These are phyloP conservation scores for Tricholoma sp. DNA, from an alignment of 768 basidiomycete genomes.

Conservation along the genomic window DNA sequence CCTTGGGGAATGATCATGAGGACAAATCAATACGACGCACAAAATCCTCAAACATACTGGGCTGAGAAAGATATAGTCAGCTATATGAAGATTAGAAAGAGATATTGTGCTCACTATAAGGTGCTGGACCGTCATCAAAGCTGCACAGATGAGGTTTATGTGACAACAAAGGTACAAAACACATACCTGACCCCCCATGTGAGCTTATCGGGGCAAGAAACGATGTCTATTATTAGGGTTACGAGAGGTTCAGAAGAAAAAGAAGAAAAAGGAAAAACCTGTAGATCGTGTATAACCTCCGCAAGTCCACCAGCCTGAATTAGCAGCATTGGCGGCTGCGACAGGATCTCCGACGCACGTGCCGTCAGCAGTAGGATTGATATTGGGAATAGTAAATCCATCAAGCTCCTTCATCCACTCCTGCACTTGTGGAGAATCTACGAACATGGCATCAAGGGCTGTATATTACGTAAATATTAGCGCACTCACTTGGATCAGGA, in stretches of 20 bases:
- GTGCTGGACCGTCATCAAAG: slow-evolving; percentile 86
- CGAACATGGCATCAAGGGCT: neutral
- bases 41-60: slow-evolving; percentile 13
- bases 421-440: slow-evolving; percentile 58
- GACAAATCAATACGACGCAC: neutral
- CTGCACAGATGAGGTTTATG: slow-evolving; percentile 24
- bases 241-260: neutral
- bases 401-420: slow-evolving; percentile 76
- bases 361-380: slow-evolving; percentile 62
- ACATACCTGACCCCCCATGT: slow-evolving; percentile 71
- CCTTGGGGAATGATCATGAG: slow-evolving; percentile 25
- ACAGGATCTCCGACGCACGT: slow-evolving; percentile 57
- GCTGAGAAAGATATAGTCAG: slow-evolving; percentile 14
- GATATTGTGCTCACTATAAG: slow-evolving; percentile 56
- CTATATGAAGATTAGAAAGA: neutral
- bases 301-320: slow-evolving; percentile 89
- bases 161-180: neutral
- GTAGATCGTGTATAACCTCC: slow-evolving; percentile 59
- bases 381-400: slow-evolving; percentile 61
- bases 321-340: slow-evolving; percentile 50
- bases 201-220: slow-evolving; percentile 58
- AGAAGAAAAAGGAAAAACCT: slow-evolving; percentile 21
- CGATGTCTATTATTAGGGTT: slow-evolving; percentile 42
- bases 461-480: neutral
- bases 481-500: slow-evolving; percentile 50